Evolutionary conservation across 768 basidiomycete genomes (phyloP).

Genomic region (Cyclocybe aegerita): DNA sequence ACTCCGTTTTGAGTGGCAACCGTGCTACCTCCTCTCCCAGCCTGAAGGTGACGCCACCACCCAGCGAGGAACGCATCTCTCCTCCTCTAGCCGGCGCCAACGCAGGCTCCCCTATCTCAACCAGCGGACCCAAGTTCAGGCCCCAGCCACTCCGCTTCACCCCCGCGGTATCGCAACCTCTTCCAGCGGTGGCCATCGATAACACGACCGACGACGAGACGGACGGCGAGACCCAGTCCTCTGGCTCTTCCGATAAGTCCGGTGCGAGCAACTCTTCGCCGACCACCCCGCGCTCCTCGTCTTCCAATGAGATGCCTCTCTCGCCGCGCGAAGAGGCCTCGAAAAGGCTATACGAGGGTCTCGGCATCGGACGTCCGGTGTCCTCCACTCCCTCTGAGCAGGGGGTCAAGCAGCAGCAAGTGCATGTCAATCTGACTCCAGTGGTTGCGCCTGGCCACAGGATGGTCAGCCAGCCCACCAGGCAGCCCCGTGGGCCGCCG

Average conservation of each 20-base stretch:
- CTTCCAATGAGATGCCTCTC: slow-evolving; percentile 61
- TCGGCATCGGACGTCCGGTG: slow-evolving; percentile 76
- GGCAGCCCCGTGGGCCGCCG: slow-evolving; percentile 88
- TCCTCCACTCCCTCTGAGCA: slow-evolving; percentile 41
- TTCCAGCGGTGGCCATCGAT: slow-evolving; percentile 59
- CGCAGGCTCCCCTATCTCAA: slow-evolving; percentile 15
- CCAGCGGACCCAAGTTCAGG: slow-evolving; percentile 42
- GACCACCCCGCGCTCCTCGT: slow-evolving; percentile 70
- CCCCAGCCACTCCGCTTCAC: slow-evolving; percentile 71
- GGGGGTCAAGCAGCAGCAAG: slow-evolving; percentile 13
- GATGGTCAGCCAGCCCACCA: slow-evolving; percentile 69
- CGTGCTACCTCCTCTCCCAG: slow-evolving; percentile 62
- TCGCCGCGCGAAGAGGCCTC: slow-evolving; percentile 85
- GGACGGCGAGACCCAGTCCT: slow-evolving; percentile 56
- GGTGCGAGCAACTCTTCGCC: slow-evolving; percentile 60
- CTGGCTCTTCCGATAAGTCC: slow-evolving; percentile 57
- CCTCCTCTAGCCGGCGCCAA: slow-evolving; percentile 40
- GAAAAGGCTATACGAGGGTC: slow-evolving; percentile 86
- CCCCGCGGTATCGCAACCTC: slow-evolving; percentile 46
- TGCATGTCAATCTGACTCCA: slow-evolving; percentile 30
- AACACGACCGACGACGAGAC: slow-evolving; percentile 46
- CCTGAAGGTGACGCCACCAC: slow-evolving; percentile 75
- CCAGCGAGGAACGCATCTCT: slow-evolving; percentile 52
- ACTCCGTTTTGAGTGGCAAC: slow-evolving; percentile 69
- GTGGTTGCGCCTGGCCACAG: slow-evolving; percentile 49